Evolutionary conservation across 106 monocot genomes (phyloP).

Genomic region (Vanilla planifolia): DNA sequence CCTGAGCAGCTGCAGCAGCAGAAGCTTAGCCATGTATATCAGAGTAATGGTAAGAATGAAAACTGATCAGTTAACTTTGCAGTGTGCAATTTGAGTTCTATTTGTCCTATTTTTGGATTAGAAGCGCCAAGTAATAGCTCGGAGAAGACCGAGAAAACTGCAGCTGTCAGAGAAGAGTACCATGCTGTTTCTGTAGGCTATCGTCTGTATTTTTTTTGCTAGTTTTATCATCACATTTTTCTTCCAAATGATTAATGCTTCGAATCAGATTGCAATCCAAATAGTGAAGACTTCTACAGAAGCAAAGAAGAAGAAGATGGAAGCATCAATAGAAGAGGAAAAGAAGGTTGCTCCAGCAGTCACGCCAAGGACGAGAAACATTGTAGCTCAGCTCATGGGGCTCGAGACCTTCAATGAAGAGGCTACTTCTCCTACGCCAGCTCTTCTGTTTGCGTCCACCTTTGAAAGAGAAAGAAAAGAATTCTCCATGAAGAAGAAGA

Average conservation of each 20-base stretch:
- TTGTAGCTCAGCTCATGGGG: conserved; percentile 69
- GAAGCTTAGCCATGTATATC: background rate
- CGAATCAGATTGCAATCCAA: conserved; percentile 16
- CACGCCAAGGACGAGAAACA: conserved; percentile 47
- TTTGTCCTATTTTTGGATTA: conserved; percentile 19
- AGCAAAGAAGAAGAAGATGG: conserved; percentile 1
- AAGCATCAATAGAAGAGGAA: conserved; percentile 17
- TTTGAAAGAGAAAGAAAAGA: background rate
- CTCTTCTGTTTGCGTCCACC: no score
- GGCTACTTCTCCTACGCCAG: conserved; percentile 6
- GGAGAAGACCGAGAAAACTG: conserved; percentile 28
- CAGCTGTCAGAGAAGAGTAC: conserved; percentile 19
- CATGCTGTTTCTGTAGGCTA: conserved; percentile 33
- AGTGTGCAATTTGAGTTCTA: background rate
- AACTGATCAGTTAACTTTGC: background rate
- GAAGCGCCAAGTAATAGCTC: conserved; percentile 76
- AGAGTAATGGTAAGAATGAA: conserved; percentile 17
- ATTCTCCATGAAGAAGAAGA: conserved; percentile 7
- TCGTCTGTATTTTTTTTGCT: background rate
- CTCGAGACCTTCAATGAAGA: conserved; percentile 32
- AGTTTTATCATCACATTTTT: background rate
- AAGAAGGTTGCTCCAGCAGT: conserved; percentile 6
- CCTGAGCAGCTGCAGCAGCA: background rate
- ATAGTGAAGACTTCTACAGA: background rate
- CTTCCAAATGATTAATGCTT: background rate